Evolutionary conservation across 2,329 filamentous ascomycete genomes (phyloP).

Genomic region (Claviceps sp.): DNA sequence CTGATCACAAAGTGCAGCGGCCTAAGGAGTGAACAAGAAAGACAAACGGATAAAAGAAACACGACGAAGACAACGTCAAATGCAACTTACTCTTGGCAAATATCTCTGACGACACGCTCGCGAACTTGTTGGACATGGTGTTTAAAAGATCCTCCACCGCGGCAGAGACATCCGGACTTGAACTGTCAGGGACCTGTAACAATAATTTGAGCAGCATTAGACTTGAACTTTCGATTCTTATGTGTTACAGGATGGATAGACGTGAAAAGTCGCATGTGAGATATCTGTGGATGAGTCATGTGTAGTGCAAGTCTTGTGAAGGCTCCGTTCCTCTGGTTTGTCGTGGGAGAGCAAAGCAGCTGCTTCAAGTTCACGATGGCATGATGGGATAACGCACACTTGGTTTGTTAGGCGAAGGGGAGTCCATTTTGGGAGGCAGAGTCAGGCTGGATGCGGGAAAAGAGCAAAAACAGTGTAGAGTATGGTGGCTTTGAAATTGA

Average conservation of each 20-base stretch:
- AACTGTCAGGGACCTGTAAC: constrained; percentile 24
- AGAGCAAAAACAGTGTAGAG: too few relatives aligned
- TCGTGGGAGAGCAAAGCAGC: too few relatives aligned
- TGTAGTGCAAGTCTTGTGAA: too few relatives aligned
- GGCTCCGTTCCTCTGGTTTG: too few relatives aligned
- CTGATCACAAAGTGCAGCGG: not conserved
- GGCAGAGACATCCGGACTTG: constrained; percentile 52
- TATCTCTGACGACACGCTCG: constrained; percentile 71
- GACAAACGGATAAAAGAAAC: not conserved
- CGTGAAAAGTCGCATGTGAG: too few relatives aligned
- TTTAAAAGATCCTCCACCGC: constrained; percentile 82
- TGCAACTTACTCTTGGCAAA: constrained; percentile 65
- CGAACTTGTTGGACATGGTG: constrained; percentile 74
- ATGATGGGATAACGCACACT: not conserved
- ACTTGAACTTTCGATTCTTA: not conserved
- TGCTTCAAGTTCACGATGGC: too few relatives aligned
- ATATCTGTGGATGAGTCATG: too few relatives aligned
- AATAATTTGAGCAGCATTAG: not conserved
- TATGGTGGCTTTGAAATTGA: not conserved
- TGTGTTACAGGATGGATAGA: not conserved
- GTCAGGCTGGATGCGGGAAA: not conserved
- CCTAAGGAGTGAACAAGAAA: not conserved
- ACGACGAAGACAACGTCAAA: not conserved
- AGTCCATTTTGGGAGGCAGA: not conserved
- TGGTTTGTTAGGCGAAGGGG: not conserved